Conservation (phyloP, 2,329 filamentous ascomycete species). For the Talaromyces albobiverticillius region DNA sequence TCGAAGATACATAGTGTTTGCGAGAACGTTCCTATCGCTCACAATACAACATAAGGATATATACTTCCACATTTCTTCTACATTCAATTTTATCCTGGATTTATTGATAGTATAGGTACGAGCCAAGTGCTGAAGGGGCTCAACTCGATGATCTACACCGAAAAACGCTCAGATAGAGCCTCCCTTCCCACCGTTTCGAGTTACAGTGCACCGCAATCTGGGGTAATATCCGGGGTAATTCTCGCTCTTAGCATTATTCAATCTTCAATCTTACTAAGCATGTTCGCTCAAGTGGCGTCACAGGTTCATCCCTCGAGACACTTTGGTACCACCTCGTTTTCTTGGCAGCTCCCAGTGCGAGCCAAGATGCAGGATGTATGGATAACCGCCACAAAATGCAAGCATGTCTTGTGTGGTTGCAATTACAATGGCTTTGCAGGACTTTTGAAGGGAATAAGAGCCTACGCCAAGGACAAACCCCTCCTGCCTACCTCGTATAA, state of each 20-base stretch:
- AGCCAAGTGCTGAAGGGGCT: background rate
- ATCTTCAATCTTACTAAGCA: background rate
- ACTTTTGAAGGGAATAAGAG: background rate
- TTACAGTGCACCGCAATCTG: background rate
- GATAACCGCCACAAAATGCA: background rate
- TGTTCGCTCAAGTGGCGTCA: background rate
- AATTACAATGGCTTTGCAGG: background rate
- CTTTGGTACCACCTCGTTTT: background rate
- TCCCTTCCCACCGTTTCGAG: too few species aligned
- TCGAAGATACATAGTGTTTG: background rate
- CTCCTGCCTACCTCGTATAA: background rate
- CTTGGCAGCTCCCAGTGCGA: background rate
- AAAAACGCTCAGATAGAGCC: background rate
- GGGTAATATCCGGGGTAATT: background rate
- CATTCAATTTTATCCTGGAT: background rate
- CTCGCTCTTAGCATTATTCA: background rate
- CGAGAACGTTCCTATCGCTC: background rate
- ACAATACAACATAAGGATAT: background rate
- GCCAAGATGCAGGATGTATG: background rate
- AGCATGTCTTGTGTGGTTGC: background rate
- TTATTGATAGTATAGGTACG: background rate
- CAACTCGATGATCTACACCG: background rate
- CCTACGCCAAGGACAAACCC: background rate
- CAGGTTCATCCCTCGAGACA: background rate
- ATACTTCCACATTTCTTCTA: background rate